phyloP scores from a whole-genome alignment of 192 early-diverging fungal species.

The Backusella westeae region DNA sequence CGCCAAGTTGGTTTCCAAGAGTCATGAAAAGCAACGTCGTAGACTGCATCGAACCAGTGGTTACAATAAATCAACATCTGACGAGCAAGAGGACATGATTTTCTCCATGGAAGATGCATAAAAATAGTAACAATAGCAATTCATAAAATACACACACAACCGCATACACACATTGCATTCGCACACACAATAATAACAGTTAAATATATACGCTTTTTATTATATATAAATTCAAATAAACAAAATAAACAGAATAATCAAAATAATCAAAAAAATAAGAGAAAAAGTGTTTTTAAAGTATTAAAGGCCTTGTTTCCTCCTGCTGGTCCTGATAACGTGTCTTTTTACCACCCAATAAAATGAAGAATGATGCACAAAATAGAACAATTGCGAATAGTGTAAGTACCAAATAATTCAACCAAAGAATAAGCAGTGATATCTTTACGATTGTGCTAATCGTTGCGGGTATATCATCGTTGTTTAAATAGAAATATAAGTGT shows the following conservation, averaged over 20 bases:
- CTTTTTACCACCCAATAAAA: conserved; percentile 5
- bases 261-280: not conserved
- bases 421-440: conserved; percentile 8
- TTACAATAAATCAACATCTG: not conserved
- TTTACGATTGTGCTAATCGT: not conserved
- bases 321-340: not conserved
- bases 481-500: conserved; percentile 2
- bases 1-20: not conserved
- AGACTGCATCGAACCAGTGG: not conserved
- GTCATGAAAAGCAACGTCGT: not conserved
- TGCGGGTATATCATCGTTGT: not conserved
- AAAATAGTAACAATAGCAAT: not conserved
- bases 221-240: not conserved
- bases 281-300: not conserved
- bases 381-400: conserved; percentile 11
- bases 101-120: not conserved
- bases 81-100: not conserved
- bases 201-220: not conserved
- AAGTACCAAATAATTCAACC: conserved; percentile 14
- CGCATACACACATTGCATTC: not conserved
- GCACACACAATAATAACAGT: not conserved
- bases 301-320: conserved; percentile 18
- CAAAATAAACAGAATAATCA: not conserved
- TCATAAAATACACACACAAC: not conserved
- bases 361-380: conserved; percentile 22